Base-by-base conservation (phyloP, 2,329 filamentous ascomycete species). In the Bipolaris cookei region DNA sequence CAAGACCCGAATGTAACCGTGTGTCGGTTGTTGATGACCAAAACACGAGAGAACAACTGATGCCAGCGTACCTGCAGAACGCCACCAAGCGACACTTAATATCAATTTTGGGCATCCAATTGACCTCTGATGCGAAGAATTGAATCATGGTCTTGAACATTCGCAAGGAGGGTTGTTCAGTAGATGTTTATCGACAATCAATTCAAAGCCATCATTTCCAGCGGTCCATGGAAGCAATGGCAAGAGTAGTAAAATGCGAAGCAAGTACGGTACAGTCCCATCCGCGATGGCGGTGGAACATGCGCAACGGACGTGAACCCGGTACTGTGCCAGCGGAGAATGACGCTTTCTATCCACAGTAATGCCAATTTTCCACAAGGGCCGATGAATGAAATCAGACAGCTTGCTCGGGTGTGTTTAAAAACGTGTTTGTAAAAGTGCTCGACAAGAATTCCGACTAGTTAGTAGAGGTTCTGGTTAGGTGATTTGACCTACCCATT, bases 101-200 rank as follows among this genome's bases (percentile, higher is more conserved):
- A 55, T 60, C 8, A 70, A 51, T 28, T 51, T 57, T 53, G 11
- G 68, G 68, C 28, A 62, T 69, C 8, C 58, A 56, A 38, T 70
- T 69, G 14, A 54, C 42, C 23, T 59, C 63, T 11, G 59, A 61
- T 18, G 66, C 8, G 11, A 66, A 54, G 20, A 65, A 49, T 51
- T 68, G 65, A 41, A 59, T 25, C 49, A 53, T 23, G 6, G 39
- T 48, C 23, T 45, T 59, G 18, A 37, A 54, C 45, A 56, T 54
- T 43, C n/a, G 28, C 20, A 16, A 55, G 41, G 20, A 53, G n/a
- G 45, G 10, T 16, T 20, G 28, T 49, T 42, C 23, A 46, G 49
- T 28, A 32, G 44, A 48, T 7, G 7, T 4, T 28, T n/a, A 25
- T 23, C 11, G 4, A 28, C 13, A 25, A 25, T 14, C 6, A 20